Evolutionary conservation across 805 yeast species (phyloP), one percentile per base, ranked within the genome.

Genomic region (Cyberlindnera petersonii): DNA sequence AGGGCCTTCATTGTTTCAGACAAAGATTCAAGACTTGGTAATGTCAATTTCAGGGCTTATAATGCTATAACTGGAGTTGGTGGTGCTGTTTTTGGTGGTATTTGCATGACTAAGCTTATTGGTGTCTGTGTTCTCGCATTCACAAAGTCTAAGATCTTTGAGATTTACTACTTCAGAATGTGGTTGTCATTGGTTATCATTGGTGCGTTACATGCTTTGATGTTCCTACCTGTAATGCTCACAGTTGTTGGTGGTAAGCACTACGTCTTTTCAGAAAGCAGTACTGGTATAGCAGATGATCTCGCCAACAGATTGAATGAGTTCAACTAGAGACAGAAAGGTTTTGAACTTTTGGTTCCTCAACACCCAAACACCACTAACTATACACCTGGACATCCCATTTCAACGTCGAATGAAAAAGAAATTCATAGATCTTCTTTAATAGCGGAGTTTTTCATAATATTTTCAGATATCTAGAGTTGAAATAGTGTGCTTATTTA

Each of bases 101-200:
- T 91, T 37, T 83, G 95, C 4, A 56, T 87, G 48, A 93, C 98
- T 1, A 91, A 91, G 56, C 63, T 91, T 17, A 79, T 93, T 49
- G 98, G 98, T 2, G 87, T 91, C 1, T 61, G 72, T 19, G 95
- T 91, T 9, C 65, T 91, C 26, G 95, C 94, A 5, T 88, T 89
- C 59, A 86, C 98, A 0, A 68, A 76, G 46, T 86, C 96, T 15
- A 79, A 83, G 59, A 89, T 91, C 22, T 93, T 91, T 60, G 94
- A 87, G 49, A 75, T 91, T 2, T 91, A 86, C 61, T 91, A 93
- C 59, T 91, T 91, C 69, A 67, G 95, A 44, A 89, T 91, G 96
- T 91, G 98, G 98, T 63, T 85, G 10, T 69, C 88, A 1, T 68
- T 91, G 43, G 82, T 91, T 8, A 45, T 83, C 2, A 66, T 85